Evolutionary conservation across 2,329 filamentous ascomycete genomes (phyloP), one percentile per base, ranked within the genome.

Genomic region (Neopestalotiopsis sp.): DNA sequence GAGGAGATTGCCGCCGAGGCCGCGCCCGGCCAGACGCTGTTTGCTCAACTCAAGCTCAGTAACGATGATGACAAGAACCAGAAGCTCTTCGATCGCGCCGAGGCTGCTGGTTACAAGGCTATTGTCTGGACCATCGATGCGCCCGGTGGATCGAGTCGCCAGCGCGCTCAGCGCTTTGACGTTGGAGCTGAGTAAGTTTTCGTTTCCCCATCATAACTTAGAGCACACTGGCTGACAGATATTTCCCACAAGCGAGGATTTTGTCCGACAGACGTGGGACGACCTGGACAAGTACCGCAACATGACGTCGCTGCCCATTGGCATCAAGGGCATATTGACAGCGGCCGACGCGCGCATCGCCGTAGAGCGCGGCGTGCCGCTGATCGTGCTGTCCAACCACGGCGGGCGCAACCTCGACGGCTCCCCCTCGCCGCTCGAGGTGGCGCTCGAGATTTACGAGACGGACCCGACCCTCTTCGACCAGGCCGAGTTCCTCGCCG

Each of bases 1-100:
- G 78, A 82, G 71, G 71, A 81, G 72, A 82, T 84, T 68, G 75
- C 77, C 34, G 77, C 74, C 12, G 79, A 75, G 67, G 81, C 81
- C 73, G 74, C 74, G 12, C 70, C 77, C n/a, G 59, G 38, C 13
- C 57, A 64, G 30, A 64, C 65, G 10, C 28, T 70, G 17, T 71
- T 71, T 52, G 58, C 62, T 56, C 75, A 80, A 76, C 68, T 79
- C 24, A 79, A 79, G 74, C 72, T 77, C 45, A 74, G 71, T 61
- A 65, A 59, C 34, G 68, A 72, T 24, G 66, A 69, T 24, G 68
- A 68, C n/a, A 60, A 61, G 49, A 68, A 64, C 32, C 64, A 72
- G 49, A 60, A 57, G 60, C 57, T 64, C 20, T 67, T 72, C 32
- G 62, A 68, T 45, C 68, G 69, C 10, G 68, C 71, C 38, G 71